These are phyloP conservation scores for Aspergillus conjunctus DNA, from an alignment of 495 filamentous ascomycete species.

Conservation along the genomic window DNA sequence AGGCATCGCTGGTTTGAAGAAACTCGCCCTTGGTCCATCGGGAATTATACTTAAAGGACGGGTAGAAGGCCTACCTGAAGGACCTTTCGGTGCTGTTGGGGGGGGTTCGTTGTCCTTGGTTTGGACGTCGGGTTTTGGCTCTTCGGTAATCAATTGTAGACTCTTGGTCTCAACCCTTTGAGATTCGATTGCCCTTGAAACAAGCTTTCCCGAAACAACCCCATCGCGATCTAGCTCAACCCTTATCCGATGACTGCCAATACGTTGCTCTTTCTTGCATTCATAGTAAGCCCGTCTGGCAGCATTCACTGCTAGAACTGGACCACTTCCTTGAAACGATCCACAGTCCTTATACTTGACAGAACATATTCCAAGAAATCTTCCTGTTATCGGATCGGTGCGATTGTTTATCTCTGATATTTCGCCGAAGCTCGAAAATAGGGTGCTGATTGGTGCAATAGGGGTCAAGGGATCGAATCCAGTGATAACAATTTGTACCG, in stretches of 20 bases:
- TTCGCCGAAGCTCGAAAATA: constrained; percentile 86
- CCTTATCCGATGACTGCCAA: constrained; percentile 71
- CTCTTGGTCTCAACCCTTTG: constrained; percentile 54
- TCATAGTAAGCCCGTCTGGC: constrained; percentile 69
- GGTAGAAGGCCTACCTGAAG: constrained; percentile 63
- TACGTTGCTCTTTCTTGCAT: constrained; percentile 66
- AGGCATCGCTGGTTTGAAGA: constrained; percentile 47
- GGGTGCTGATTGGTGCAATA: constrained; percentile 72
- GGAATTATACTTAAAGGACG: constrained; percentile 45
- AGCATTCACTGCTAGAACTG: constrained; percentile 68
- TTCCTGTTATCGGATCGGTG: constrained; percentile 89
- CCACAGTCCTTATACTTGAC: constrained; percentile 82
- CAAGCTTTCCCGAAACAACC: constrained; percentile 69
- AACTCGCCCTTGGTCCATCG: constrained; percentile 46
- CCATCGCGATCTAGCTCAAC: constrained; percentile 91
- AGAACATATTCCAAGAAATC: constrained; percentile 86
- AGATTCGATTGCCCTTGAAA: constrained; percentile 69
- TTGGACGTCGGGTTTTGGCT: constrained; percentile 32
- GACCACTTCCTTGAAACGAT: constrained; percentile 50
- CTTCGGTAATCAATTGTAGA: constrained; percentile 22
- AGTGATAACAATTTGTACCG: constrained; percentile 85
- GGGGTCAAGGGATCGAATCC: constrained; percentile 88
- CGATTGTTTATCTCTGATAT: constrained; percentile 87
- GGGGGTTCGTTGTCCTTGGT: constrained; percentile 63
- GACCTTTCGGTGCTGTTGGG: constrained; percentile 82